Evolutionary conservation across 345 rosid species (phyloP).

Genomic region (Eucalyptus melliodora): DNA sequence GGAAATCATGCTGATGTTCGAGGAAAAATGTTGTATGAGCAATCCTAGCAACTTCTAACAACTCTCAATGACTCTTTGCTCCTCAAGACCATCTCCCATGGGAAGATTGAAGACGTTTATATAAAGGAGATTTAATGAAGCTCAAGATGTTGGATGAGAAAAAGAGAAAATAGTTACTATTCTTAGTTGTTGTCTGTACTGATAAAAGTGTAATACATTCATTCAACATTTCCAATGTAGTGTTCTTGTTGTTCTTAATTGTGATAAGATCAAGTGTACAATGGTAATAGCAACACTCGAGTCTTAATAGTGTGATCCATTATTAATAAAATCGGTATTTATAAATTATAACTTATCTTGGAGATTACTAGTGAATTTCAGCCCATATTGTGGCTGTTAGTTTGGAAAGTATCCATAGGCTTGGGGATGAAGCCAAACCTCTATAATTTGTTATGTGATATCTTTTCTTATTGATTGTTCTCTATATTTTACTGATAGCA

Average conservation of each 20-base stretch:
- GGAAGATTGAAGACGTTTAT: background rate
- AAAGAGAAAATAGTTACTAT: background rate
- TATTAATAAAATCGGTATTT: background rate
- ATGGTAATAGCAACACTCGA: background rate
- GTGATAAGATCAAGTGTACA: background rate
- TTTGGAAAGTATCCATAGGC: background rate
- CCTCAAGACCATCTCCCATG: background rate
- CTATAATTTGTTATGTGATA: background rate
- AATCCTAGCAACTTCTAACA: background rate
- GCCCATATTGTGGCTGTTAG: background rate
- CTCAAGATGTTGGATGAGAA: background rate
- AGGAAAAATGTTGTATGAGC: background rate
- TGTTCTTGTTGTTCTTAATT: background rate
- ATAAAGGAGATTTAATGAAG: background rate
- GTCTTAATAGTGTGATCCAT: background rate
- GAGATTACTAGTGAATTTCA: background rate
- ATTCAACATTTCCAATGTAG: background rate
- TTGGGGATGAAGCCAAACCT: background rate
- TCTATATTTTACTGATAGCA: background rate
- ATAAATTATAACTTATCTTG: background rate
- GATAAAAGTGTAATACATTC: background rate
- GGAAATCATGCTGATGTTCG: background rate
- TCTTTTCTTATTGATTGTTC: background rate
- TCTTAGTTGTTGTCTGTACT: background rate
- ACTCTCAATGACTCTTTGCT: background rate